Evolutionary conservation across 345 rosid genomes (phyloP).

Genomic region (Rhodamnia rubescens): DNA sequence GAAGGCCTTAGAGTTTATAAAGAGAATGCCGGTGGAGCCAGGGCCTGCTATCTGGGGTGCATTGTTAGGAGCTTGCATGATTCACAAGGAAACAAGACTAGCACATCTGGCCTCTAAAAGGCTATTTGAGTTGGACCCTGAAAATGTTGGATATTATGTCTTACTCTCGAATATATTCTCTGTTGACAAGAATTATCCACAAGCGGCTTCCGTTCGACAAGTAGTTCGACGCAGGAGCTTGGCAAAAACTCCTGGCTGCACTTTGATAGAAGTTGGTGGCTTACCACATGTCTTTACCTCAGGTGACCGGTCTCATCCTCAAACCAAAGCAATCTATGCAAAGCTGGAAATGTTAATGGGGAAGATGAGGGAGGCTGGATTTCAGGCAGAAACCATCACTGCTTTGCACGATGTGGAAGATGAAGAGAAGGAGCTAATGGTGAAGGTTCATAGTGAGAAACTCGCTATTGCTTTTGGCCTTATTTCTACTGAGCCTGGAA

Average conservation of each 20-base stretch:
- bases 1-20: slow-evolving; percentile 50
- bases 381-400: slow-evolving; percentile 40
- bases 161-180: slow-evolving; percentile 64
- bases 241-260: slow-evolving; percentile 69
- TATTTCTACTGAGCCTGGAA: slow-evolving; percentile 49
- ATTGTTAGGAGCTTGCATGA: slow-evolving; percentile 69
- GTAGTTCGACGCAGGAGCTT: slow-evolving; percentile 50
- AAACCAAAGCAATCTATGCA: slow-evolving; percentile 40
- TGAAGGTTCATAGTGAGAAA: slow-evolving; percentile 76
- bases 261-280: slow-evolving; percentile 58
- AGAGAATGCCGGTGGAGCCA: slow-evolving; percentile 46
- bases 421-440: slow-evolving; percentile 68
- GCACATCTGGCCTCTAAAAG: slow-evolving; percentile 52
- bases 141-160: slow-evolving; percentile 58
- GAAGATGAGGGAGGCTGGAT: slow-evolving; percentile 74
- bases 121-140: slow-evolving; percentile 55
- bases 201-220: slow-evolving; percentile 62
- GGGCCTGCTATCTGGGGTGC: slow-evolving; percentile 66
- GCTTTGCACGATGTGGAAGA: slow-evolving; percentile 81
- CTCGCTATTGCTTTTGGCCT: slow-evolving; percentile 81
- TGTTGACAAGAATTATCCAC: slow-evolving; percentile 45
- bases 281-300: slow-evolving; percentile 55
- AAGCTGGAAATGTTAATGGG: slow-evolving; percentile 47
- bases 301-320: slow-evolving; percentile 69
- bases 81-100: slow-evolving; percentile 58